A percentile compares a stretch with the other conserved stretches of the same genome.
These are phyloP conservation scores for Silene noctiflora DNA, from an alignment of 179 eudicot species.

Conservation along the genomic window DNA sequence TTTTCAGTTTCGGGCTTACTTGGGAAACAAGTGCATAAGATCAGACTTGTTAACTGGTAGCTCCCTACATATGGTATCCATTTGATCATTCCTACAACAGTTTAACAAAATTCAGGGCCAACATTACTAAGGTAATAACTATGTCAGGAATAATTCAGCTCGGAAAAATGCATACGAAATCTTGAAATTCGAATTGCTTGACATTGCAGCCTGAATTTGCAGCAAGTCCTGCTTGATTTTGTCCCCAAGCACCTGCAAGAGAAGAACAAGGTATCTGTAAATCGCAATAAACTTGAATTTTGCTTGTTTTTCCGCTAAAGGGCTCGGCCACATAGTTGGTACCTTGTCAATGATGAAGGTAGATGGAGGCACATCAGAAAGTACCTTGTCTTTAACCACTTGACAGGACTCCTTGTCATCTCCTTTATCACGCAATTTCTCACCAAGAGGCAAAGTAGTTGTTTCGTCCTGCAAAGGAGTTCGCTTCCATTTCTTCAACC, in stretches of 20 bases:
- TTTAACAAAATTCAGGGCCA: background rate
- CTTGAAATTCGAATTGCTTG: conserved; percentile 41
- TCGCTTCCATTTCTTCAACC: conserved; percentile 69
- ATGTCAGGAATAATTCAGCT: background rate
- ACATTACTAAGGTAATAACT: background rate
- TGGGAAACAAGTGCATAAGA: conserved; percentile 62
- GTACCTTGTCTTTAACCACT: conserved; percentile 33
- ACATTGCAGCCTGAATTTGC: conserved; percentile 54
- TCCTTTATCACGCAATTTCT: conserved; percentile 35
- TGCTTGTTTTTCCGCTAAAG: background rate
- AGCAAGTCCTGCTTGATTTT: conserved; percentile 70
- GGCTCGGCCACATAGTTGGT: background rate
- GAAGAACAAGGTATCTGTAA: background rate
- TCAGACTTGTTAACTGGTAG: conserved; percentile 79
- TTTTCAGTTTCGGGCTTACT: conserved; percentile 36
- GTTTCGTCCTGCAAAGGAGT: conserved; percentile 53
- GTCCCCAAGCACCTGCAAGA: conserved; percentile 58
- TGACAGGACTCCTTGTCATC: conserved; percentile 24
- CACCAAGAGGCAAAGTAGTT: conserved; percentile 39
- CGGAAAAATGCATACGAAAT: conserved; percentile 54
- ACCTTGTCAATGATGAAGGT: conserved; percentile 83
- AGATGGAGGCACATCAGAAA: conserved; percentile 43
- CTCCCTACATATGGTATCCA: conserved; percentile 69
- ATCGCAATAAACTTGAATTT: background rate
- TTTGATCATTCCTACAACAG: conserved; percentile 60